Percentiles rank a stretch among this genome's conserved stretches.
Conservation (phyloP, 352 stramenopile species). For the Pythium utonaiense region DNA sequence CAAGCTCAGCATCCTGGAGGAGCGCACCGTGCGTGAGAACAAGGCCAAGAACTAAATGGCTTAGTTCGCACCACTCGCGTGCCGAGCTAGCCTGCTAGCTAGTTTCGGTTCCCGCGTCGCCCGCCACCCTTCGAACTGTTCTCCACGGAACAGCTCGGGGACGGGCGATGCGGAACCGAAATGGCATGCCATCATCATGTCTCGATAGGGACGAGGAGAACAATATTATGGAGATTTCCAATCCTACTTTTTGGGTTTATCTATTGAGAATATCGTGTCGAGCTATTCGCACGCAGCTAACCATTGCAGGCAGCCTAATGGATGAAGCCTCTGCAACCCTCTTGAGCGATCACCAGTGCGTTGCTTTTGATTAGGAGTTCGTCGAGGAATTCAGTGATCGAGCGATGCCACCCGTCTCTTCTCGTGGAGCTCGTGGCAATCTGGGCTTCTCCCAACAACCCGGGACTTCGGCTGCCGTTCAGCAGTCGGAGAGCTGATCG, state of each 20-base stretch:
- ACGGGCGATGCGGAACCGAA: background rate
- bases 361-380: too few relatives aligned
- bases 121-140: background rate
- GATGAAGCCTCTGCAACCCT: too few relatives aligned
- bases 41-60: conserved; percentile 69
- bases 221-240: conserved; percentile 6
- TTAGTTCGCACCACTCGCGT: background rate
- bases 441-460: too few relatives aligned
- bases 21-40: conserved; percentile 75
- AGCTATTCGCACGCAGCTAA: conserved; percentile 44
- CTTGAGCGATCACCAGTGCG: too few relatives aligned
- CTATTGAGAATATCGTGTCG: conserved; percentile 15
- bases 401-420: too few relatives aligned
- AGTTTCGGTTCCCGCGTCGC: background rate
- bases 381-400: too few relatives aligned
- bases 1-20: conserved; percentile 98
- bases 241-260: background rate
- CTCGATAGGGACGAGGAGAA: conserved; percentile 8
- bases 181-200: conserved; percentile 1
- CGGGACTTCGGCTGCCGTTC: too few relatives aligned
- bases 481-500: too few relatives aligned
- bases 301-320: conserved; percentile 40
- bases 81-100: background rate
- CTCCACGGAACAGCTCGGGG: background rate
- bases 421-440: too few relatives aligned